A percentile compares a stretch with the other conserved stretches of the same genome.
Conservation (phyloP, 305 asterid genomes). For the Plantago coronopus region DNA sequence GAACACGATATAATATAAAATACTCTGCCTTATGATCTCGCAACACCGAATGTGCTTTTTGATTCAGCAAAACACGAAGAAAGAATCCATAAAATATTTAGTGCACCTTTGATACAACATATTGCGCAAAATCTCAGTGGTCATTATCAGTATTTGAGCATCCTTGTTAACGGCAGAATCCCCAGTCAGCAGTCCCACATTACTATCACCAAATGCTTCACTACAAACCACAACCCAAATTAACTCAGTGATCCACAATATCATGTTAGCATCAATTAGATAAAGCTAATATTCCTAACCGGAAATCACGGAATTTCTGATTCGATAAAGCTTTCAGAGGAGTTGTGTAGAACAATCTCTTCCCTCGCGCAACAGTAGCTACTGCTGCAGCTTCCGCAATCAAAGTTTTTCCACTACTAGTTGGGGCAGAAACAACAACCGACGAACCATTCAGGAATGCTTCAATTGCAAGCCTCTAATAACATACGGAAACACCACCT, state of each 20-base stretch:
- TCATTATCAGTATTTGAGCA: slow-evolving; percentile 93
- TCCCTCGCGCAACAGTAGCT: slow-evolving; percentile 83
- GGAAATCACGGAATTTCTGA: slow-evolving; percentile 97
- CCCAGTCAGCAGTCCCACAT: slow-evolving; percentile 97
- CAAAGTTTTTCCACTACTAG: slow-evolving; percentile 99
- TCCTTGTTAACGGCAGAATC: slow-evolving; percentile 96
- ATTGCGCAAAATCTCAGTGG: slow-evolving; percentile 95
- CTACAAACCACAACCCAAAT: slow-evolving; percentile 38
- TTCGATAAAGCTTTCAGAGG: slow-evolving; percentile 96
- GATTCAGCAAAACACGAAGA: slow-evolving; percentile 19
- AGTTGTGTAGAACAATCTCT: slow-evolving; percentile 89
- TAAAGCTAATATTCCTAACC: slow-evolving; percentile 38
- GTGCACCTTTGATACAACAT: slow-evolving; percentile 87
- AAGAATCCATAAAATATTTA: slow-evolving; percentile 23
- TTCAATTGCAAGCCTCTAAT: slow-evolving; percentile 69
- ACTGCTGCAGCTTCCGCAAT: slow-evolving; percentile 98
- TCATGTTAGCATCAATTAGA: slow-evolving; percentile 17
- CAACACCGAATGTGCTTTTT: neutral
- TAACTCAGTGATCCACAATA: slow-evolving; percentile 19
- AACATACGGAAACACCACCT: slow-evolving; percentile 1
- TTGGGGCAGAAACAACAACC: slow-evolving; percentile 97
- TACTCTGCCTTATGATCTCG: no score
- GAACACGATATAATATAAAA: no score
- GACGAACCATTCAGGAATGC: slow-evolving; percentile 94
- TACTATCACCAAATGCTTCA: slow-evolving; percentile 84